Evolutionary conservation across 257 asterid genomes (phyloP).

Genomic region (Thymus quinquecostatus): DNA sequence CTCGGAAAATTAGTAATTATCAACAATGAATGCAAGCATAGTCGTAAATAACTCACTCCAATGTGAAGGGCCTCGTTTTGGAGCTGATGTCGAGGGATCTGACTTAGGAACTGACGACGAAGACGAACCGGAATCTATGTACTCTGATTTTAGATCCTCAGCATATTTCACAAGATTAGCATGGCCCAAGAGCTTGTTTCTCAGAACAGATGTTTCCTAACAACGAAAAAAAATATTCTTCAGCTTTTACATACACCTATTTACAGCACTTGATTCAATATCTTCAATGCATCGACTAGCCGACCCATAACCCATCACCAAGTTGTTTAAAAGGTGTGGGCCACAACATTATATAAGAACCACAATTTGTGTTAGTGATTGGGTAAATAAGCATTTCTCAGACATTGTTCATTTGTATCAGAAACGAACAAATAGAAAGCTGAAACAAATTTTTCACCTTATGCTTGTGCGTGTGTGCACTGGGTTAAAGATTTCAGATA

Average conservation of each 20-base stretch:
- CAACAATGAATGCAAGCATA: not conserved
- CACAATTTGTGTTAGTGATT: not conserved
- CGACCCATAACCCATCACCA: slow-evolving; percentile 3
- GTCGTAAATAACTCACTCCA: slow-evolving; percentile 69
- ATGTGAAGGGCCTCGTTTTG: slow-evolving; percentile 57
- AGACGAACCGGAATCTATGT: slow-evolving; percentile 55
- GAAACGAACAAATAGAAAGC: not conserved
- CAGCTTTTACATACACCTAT: slow-evolving; percentile 14
- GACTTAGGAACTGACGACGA: slow-evolving; percentile 52
- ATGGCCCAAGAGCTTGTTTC: slow-evolving; percentile 74
- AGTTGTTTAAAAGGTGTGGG: slow-evolving; percentile 16
- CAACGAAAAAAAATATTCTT: slow-evolving; percentile 8
- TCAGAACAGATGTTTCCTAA: slow-evolving; percentile 84
- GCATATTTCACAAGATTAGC: slow-evolving; percentile 75
- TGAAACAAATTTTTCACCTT: not conserved
- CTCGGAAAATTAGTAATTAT: slow-evolving; percentile 2
- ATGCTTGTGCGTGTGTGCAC: not conserved
- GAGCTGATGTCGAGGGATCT: slow-evolving; percentile 75
- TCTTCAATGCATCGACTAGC: slow-evolving; percentile 8
- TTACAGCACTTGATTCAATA: slow-evolving; percentile 9
- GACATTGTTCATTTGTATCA: not conserved
- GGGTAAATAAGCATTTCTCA: not conserved
- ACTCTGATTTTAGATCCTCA: slow-evolving; percentile 67
- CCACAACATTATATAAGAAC: not conserved
- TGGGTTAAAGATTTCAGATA: not conserved